These are phyloP conservation scores for Diplotaxis tenuifolia DNA, from an alignment of 345 rosid species.

Conservation along the genomic window DNA sequence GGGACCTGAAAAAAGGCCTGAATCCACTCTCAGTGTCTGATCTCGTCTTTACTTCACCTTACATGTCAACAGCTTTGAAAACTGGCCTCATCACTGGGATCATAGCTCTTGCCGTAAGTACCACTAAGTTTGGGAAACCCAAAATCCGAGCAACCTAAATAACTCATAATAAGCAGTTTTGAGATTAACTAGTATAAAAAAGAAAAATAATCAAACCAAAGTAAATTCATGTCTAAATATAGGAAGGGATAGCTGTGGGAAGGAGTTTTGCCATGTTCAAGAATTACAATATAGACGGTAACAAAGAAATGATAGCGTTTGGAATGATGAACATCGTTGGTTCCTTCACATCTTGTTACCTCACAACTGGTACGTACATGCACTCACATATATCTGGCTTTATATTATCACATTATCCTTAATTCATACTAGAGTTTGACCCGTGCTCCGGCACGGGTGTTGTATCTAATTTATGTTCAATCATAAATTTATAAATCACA, in stretches of 20 bases:
- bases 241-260: slow-evolving; percentile 98
- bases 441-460: too few species aligned
- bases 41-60: slow-evolving; percentile 64
- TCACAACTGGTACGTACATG: slow-evolving; percentile 58
- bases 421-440: too few species aligned
- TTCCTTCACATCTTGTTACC: slow-evolving; percentile 88
- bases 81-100: slow-evolving; percentile 81
- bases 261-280: slow-evolving; percentile 92
- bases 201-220: too few species aligned
- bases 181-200: neutral
- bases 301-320: slow-evolving; percentile 96
- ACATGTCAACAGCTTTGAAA: slow-evolving; percentile 58
- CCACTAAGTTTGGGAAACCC: neutral
- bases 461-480: too few species aligned
- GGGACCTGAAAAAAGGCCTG: slow-evolving; percentile 74
- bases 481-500: too few species aligned
- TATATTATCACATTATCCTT: neutral
- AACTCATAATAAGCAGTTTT: neutral
- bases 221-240: slow-evolving; percentile 9
- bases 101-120: slow-evolving; percentile 80
- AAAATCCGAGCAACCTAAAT: neutral
- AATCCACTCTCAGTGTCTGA: slow-evolving; percentile 72
- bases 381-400: neutral
- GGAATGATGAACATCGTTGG: slow-evolving; percentile 95
- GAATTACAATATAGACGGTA: slow-evolving; percentile 87